These are phyloP conservation scores for Phytophthora quininea DNA, from an alignment of 352 stramenopile genomes.

Conservation along the genomic window DNA sequence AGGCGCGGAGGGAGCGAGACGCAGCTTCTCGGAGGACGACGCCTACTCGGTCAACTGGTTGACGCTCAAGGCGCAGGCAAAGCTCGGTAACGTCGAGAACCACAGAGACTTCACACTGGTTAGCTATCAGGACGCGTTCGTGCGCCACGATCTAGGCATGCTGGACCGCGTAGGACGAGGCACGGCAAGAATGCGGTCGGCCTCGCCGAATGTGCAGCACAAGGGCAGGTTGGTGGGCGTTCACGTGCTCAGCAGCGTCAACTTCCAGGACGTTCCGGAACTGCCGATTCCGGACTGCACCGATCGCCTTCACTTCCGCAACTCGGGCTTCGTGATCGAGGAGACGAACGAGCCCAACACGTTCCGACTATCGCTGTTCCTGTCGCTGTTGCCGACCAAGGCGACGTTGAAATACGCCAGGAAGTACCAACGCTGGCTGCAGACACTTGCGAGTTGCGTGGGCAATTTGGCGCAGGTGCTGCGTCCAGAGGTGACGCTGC, in stretches of 20 bases:
- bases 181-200: slow-evolving; percentile 24
- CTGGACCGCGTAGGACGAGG: slow-evolving; percentile 40
- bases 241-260: slow-evolving; percentile 44
- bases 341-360: slow-evolving; percentile 42
- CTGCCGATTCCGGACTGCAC: slow-evolving; percentile 39
- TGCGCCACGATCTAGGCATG: slow-evolving; percentile 36
- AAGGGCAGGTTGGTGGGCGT: slow-evolving; percentile 45
- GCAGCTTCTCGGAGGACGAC: slow-evolving; percentile 65
- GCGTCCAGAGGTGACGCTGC: slow-evolving; percentile 33
- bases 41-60: slow-evolving; percentile 76
- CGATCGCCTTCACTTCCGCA: slow-evolving; percentile 42
- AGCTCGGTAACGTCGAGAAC: slow-evolving; percentile 43
- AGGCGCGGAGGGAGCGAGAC: slow-evolving; percentile 26
- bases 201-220: slow-evolving; percentile 22
- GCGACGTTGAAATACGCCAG: slow-evolving; percentile 37
- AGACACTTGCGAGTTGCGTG: slow-evolving; percentile 39
- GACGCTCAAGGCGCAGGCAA: slow-evolving; percentile 48
- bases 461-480: slow-evolving; percentile 34
- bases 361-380: slow-evolving; percentile 40
- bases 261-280: slow-evolving; percentile 46
- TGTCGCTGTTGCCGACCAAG: slow-evolving; percentile 55
- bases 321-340: slow-evolving; percentile 70
- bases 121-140: slow-evolving; percentile 75
- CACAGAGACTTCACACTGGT: slow-evolving; percentile 70
- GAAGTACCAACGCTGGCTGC: slow-evolving; percentile 46